Evolutionary conservation across 1,139 yeast species (phyloP), one percentile per base, ranked within the genome.

Genomic region (Geotrichum europaeum): DNA sequence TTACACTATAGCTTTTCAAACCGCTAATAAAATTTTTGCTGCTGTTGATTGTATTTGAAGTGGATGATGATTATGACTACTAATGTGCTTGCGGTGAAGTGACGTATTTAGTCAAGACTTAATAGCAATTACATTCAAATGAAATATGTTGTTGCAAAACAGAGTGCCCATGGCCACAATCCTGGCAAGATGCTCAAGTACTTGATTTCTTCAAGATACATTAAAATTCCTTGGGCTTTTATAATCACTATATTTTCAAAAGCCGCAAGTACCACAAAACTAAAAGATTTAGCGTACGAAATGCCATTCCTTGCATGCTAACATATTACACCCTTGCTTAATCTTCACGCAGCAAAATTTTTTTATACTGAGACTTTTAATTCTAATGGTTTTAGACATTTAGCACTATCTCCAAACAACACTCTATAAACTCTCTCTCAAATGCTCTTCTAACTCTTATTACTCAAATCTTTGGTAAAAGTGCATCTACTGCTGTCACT

Each of bases 51-150:
- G 25, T 12, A 49, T 15, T 15, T 5, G 51, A 51, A 34, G n/a
- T 49, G 7, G 24, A 36, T n/a, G 49, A 49, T 4, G 49, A 15
- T 4, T 24, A 50, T 24, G 53, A 52, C 40, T 57, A 52, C 30
- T 53, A 52, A 36, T 57, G 59, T 36, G 34, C 10, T 47, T 47
- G 56, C 13, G 56, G 59, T 3, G 4, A 56, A 57, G n/a, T n/a
- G n/a, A n/a, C n/a, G n/a, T n/a, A n/a, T n/a, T n/a, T n/a, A n/a
- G n/a, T n/a, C n/a, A n/a, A n/a, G n/a, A n/a, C n/a, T n/a, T n/a
- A n/a, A n/a, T n/a, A n/a, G n/a, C 43, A 47, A 47, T 6, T 20
- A 25, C 22, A 18, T 32, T 10, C 49, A 49, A 20, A 57, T 57
- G 53, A 25, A 30, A n/a, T 1, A 13, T 15, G 51, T 30, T 49